Base-by-base conservation (phyloP, 108 stramenopile genomes). In the Pseudonitzschia multiseries region DNA sequence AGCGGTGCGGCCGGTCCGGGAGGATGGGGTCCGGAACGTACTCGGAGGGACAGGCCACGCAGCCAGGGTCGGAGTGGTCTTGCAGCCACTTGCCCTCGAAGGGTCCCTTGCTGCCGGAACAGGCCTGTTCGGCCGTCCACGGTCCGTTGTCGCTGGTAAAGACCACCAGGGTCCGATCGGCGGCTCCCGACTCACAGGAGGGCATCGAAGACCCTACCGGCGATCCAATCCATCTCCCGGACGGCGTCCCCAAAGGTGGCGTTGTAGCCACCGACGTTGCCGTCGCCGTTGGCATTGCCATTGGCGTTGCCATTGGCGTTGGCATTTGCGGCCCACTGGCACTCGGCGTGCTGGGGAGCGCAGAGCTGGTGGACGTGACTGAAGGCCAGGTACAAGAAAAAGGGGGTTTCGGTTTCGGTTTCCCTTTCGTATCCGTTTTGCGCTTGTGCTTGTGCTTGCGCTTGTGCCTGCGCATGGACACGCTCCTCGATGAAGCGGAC, bases 111-210 rank as follows among this genome's bases (percentile, higher is more conserved):
- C 82, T 79, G 21, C 89, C 89, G 18, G 78, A 42, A 41, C 86
- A 87, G 6, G 14, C 46, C 46, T 48, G 46, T 10, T 48, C 46
- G 6, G 86, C 87, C 40, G 86, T 73, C 87, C 87, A 87, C 8
- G 90, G 87, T 3, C 90, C 90, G 71, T 91, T 91, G 70, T 91
- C 90, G 53, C 83, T 84, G 15, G 90, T 87, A 32, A 90, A 90
- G 4, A 86, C 15, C 13, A 90, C 81, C 18, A 89, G 53, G 14
- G 88, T 89, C 24, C 86, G 76, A n/a, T 85, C 79, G 3, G 51
- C 56, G 0, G 78, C 57, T 20, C 70, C 77, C 8, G 24, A 21
- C 12, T 41, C 29, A 18, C n/a, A 62, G 17, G 40, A 90, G 73
- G 0, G 60, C 46, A 2, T 67, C 29, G 40, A 86, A 32, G 15